These are phyloP conservation scores for Xylaria sp. DNA, from an alignment of 2,329 filamentous ascomycete genomes.

Conservation along the genomic window DNA sequence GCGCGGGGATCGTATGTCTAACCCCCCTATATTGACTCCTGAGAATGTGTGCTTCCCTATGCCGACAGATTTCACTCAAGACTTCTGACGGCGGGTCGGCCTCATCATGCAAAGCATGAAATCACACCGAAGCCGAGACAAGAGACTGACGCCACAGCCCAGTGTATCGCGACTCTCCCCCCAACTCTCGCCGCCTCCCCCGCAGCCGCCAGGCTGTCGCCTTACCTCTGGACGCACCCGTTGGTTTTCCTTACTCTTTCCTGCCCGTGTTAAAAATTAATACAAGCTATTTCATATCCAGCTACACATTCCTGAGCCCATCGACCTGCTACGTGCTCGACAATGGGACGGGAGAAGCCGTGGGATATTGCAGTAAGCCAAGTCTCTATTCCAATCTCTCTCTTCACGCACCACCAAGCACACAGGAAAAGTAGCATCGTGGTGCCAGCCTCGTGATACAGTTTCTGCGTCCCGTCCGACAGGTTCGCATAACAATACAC, in stretches of 20 bases:
- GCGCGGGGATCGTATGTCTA: constrained; percentile 47
- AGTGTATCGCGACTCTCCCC: constrained; percentile 57
- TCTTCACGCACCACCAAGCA: neutral
- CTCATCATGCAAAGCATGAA: too few relatives aligned
- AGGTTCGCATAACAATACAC: too few relatives aligned
- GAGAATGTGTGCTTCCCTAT: neutral
- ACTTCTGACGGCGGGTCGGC: too few relatives aligned
- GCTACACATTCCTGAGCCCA: constrained; percentile 54
- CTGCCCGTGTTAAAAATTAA: too few relatives aligned
- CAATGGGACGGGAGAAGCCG: constrained; percentile 50
- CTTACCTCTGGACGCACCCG: constrained; percentile 58
- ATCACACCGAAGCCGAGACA: too few relatives aligned
- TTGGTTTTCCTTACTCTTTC: too few relatives aligned
- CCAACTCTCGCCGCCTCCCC: constrained; percentile 47
- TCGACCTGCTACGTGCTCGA: constrained; percentile 55
- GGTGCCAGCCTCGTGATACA: too few relatives aligned
- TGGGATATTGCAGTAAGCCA: constrained; percentile 57
- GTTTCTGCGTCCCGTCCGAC: too few relatives aligned
- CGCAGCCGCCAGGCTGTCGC: constrained; percentile 46
- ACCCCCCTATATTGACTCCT: neutral
- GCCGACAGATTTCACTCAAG: neutral
- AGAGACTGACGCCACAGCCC: constrained; percentile 1
- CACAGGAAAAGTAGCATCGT: neutral
- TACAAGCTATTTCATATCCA: too few relatives aligned
- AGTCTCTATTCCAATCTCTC: neutral